These are phyloP conservation scores for Rhizophora apiculata DNA, from an alignment of 345 rosid species.

Conservation along the genomic window DNA sequence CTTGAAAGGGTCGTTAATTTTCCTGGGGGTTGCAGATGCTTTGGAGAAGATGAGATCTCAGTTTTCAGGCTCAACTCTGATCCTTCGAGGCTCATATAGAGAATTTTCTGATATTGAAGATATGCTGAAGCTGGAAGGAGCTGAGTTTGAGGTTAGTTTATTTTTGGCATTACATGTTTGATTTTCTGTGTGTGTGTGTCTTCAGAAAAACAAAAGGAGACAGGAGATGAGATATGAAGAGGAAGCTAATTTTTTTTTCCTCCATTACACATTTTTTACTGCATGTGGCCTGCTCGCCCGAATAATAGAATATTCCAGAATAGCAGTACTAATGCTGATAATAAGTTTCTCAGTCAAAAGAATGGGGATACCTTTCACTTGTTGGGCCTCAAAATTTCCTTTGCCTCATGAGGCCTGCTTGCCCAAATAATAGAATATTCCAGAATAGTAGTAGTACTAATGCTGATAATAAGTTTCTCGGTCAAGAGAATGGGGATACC, in stretches of 20 bases:
- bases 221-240: no score
- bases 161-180: not conserved
- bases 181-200: not conserved
- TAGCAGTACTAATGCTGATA: no score
- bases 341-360: no score
- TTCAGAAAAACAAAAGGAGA: no score
- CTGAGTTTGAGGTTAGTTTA: constrained; percentile 63
- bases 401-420: not conserved
- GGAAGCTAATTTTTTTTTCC: no score
- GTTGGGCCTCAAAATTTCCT: not conserved
- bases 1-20: constrained; percentile 54
- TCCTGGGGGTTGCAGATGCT: constrained; percentile 49
- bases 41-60: constrained; percentile 50
- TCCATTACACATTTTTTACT: no score
- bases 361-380: not conserved
- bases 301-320: no score
- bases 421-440: no score
- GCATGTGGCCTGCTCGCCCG: no score
- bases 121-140: constrained; percentile 59
- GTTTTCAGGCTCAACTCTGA: constrained; percentile 41
- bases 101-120: constrained; percentile 54
- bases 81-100: constrained; percentile 41
- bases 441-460: no score
- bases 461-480: no score
- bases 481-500: not conserved